Base-by-base conservation (phyloP, 306 rosid species). In the Citrullus mucosospermus region DNA sequence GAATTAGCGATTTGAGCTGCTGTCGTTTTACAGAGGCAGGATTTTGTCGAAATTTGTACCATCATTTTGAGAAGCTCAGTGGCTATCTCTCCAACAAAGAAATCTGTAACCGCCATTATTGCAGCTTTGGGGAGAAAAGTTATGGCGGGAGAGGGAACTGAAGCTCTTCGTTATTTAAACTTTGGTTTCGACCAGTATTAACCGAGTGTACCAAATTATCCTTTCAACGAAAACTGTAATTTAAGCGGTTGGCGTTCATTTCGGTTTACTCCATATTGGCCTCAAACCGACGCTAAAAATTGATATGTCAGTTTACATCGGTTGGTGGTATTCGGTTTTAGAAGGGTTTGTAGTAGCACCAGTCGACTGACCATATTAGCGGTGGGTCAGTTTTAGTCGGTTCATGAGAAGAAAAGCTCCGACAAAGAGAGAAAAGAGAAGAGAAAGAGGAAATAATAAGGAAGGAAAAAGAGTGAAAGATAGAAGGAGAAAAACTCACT, bases 71-170 rank as follows among this genome's bases (percentile, higher is more conserved):
- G 76, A 4, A 95, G 93, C 88, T 95, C 98, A 22, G 96, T 84
- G 20, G 83, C 84, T 8, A 95, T 91, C 82, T 95, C 98, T 34
- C 96, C 96, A 53, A 91, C 91, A 87, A 95, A 95, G 79, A 89
- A 85, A 76, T 95, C 98, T 20, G 88, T 86, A 6, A 91, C 71
- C 0, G 81, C 89, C 98, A 92, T 95, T 8, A 43, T 66, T 11
- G 65, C 22, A 50, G 76, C 55, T 39, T 18, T 3, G 12, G 12
- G 12, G 55, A 61, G 60, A 62, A 51, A 51, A 48, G 74, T 22
- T 12, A 28, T 57, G 61, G 80, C 74, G 74, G 80, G 34, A 16
- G 17, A 74, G 78, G 48, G 50, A 34, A 32, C 7, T 28, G 62
- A 9, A 17, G 58, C 30, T 8, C 46, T 17, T 73, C 16, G 28